A percentile compares a stretch with the other conserved stretches of the same genome.
These are phyloP conservation scores for Yarrowia deformans DNA, from an alignment of 805 yeast genomes.

Conservation along the genomic window DNA sequence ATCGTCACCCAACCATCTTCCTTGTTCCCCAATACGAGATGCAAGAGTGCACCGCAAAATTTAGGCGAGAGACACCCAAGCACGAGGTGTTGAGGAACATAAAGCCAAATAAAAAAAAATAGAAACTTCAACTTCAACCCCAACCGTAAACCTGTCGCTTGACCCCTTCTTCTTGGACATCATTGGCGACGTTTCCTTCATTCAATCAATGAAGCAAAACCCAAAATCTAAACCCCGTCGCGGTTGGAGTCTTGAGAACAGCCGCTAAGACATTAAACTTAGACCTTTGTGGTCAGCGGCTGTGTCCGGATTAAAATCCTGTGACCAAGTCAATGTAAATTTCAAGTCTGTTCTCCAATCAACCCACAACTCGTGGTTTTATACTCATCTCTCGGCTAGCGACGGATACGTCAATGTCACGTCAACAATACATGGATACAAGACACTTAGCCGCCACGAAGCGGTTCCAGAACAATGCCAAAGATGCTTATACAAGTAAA, in stretches of 20 bases:
- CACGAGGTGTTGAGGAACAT: not conserved
- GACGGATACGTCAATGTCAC: slow-evolving; percentile 14
- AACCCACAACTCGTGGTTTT: not conserved
- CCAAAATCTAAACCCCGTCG: not conserved
- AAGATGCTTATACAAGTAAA: not conserved
- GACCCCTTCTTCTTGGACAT: not conserved
- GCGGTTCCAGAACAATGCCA: slow-evolving; percentile 13
- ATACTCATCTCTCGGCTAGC: slow-evolving; percentile 1
- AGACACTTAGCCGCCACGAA: not conserved
- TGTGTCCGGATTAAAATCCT: not conserved
- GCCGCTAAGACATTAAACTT: slow-evolving; percentile 1
- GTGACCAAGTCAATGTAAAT: not conserved
- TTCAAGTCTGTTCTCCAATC: not conserved
- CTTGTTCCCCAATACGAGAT: slow-evolving; percentile 6
- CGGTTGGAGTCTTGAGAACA: not conserved
- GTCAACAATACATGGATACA: not conserved
- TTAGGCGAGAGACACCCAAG: not conserved
- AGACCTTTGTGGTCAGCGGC: not conserved
- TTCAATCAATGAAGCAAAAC: not conserved
- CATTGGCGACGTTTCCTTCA: not conserved
- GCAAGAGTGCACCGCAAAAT: not conserved
- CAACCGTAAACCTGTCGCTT: not conserved
- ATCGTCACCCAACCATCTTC: slow-evolving; percentile 7
- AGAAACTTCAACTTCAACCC: not conserved
- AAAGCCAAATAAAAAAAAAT: not conserved